Conservation (phyloP, 108 stramenopile genomes). For the Skeletonema marinoi region DNA sequence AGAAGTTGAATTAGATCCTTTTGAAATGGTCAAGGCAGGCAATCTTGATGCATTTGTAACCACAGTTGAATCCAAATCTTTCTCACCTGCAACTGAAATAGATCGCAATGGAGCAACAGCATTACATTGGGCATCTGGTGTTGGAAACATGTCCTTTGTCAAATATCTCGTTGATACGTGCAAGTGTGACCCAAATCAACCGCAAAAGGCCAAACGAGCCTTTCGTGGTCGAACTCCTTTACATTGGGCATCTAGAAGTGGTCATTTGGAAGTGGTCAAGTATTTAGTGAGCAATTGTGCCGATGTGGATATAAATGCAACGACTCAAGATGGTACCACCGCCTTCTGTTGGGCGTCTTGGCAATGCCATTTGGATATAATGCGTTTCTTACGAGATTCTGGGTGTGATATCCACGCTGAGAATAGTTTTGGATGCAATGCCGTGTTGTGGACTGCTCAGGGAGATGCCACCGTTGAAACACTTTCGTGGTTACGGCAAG, state of each 20-base stretch:
- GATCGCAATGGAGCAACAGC: slow-evolving; percentile 75
- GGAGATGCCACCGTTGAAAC: slow-evolving; percentile 50
- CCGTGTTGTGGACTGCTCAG: slow-evolving; percentile 83
- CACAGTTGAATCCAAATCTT: slow-evolving; percentile 22
- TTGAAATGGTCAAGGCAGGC: slow-evolving; percentile 46
- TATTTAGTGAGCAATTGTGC: slow-evolving; percentile 53
- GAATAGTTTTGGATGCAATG: slow-evolving; percentile 85
- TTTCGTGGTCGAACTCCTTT: slow-evolving; percentile 80
- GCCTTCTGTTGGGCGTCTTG: slow-evolving; percentile 89
- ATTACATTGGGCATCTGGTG: slow-evolving; percentile 81
- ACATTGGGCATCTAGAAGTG: slow-evolving; percentile 87
- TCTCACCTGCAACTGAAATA: slow-evolving; percentile 13
- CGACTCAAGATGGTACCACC: slow-evolving; percentile 82
- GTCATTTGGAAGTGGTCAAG: slow-evolving; percentile 65
- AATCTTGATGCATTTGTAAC: slow-evolving; percentile 21
- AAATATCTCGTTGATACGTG: slow-evolving; percentile 64
- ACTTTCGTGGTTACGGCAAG: slow-evolving; percentile 60
- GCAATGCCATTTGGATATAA: slow-evolving; percentile 78
- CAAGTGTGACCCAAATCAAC: slow-evolving; percentile 58
- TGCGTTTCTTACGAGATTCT: slow-evolving; percentile 53
- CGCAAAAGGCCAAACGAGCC: slow-evolving; percentile 72
- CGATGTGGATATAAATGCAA: slow-evolving; percentile 59
- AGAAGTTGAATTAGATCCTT: slow-evolving; percentile 18
- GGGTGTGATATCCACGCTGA: slow-evolving; percentile 57
- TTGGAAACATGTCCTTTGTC: slow-evolving; percentile 64